A percentile compares a stretch with the other conserved stretches of the same genome.
These are phyloP conservation scores for Mimosa bimucronata DNA, from an alignment of 306 rosid genomes.

Conservation along the genomic window DNA sequence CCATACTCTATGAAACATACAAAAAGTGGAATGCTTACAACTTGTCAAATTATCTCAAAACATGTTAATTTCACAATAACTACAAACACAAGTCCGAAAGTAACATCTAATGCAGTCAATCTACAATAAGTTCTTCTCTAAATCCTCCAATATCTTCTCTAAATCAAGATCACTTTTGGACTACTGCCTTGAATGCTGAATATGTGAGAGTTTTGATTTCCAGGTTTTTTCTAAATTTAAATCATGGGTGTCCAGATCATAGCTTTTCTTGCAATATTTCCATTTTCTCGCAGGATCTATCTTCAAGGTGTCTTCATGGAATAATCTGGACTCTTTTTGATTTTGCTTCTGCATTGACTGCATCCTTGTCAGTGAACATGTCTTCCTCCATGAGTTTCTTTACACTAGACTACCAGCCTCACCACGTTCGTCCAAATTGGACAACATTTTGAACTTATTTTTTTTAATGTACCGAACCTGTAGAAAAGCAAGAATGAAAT, in stretches of 20 bases:
- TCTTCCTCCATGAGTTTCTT: too few relatives aligned
- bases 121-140: too few relatives aligned
- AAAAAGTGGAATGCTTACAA: too few relatives aligned
- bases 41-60: too few relatives aligned
- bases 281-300: slow-evolving; percentile 52
- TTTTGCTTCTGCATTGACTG: slow-evolving; percentile 43
- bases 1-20: too few relatives aligned
- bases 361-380: too few relatives aligned
- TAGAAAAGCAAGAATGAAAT: too few relatives aligned
- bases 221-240: slow-evolving; percentile 48
- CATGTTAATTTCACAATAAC: too few relatives aligned
- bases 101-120: too few relatives aligned
- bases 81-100: too few relatives aligned
- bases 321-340: slow-evolving; percentile 44
- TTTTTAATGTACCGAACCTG: slow-evolving; percentile 66
- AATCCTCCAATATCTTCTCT: slow-evolving; percentile 80
- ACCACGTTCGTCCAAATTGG: slow-evolving; percentile 56
- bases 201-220: slow-evolving; percentile 46
- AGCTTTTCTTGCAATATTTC: slow-evolving; percentile 61
- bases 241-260: slow-evolving; percentile 56
- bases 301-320: slow-evolving; percentile 47
- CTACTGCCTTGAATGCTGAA: slow-evolving; percentile 54
- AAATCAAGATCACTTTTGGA: slow-evolving; percentile 50
- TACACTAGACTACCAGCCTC: slow-evolving; percentile 61
- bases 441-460: slow-evolving; percentile 60